Base-by-base conservation (phyloP, 805 yeast species). In the Metschnikowia noctiluminum region DNA sequence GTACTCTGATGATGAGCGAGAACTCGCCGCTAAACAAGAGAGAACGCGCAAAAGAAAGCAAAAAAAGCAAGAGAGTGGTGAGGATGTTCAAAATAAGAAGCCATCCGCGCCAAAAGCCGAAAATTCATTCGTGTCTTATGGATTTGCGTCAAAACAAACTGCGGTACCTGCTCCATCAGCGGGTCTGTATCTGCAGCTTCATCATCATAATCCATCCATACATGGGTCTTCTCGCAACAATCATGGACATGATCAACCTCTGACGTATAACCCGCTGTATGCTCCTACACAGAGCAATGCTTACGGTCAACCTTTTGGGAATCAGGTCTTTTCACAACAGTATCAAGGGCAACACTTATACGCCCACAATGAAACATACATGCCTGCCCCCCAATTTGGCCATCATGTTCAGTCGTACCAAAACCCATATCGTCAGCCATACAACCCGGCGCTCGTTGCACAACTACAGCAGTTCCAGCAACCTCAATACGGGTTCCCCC, bases 1-100 rank as follows among this genome's bases (percentile, higher is more conserved):
- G 62, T 92, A 85, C 57, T 88, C 97, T 1, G 98, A 94, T 64
- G 98, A 94, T 65, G 98, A 92, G 62, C 80, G 80, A 52, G 98
- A 94, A 64, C 78, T 82, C 57, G 84, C 80, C 34, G 80, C 79
- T 40, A 91, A 86, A 62, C 79, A 77, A 45, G 66, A 74, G 21
- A 83, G 78, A 63, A 88, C 85, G 66, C 79, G 78, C 50, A 65
- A 63, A 55, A 79, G 80, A 66, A 81, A 79, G 57, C 76, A 74
- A 51, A 75, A 70, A 52, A 74, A 45, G 38, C 51, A 45, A n/a
- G 53, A 42, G 11, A 40, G 36, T 11, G 43, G 41, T 2, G 55
- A 40, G 21, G 51, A 38, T n/a, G 43, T 52, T 1, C 47, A 46
- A 15, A 48, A 46, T 42, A 56, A 68, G 48, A 68, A 60, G 41